Conservation (phyloP, 2,329 filamentous ascomycete species). For the Colletotrichum falcatum region DNA sequence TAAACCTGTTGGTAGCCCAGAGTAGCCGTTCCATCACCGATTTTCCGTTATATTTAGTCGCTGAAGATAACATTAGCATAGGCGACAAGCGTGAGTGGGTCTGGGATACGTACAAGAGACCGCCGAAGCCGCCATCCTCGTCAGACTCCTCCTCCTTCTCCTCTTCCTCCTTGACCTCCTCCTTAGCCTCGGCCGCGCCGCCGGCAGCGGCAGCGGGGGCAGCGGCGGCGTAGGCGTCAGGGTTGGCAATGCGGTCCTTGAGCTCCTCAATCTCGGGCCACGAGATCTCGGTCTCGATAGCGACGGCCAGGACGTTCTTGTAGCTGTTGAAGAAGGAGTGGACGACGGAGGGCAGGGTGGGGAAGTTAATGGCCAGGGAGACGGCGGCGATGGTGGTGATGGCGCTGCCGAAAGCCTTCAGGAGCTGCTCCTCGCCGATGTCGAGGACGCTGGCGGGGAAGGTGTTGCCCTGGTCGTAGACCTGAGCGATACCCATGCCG, state of each 20-base stretch:
- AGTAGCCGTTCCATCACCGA: constrained; percentile 56
- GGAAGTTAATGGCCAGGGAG: constrained; percentile 94
- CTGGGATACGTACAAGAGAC: constrained; percentile 73
- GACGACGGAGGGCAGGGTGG: constrained; percentile 94
- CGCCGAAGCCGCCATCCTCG: constrained; percentile 79
- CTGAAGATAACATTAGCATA: constrained; percentile 58
- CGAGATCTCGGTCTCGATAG: constrained; percentile 88
- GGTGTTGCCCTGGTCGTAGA: constrained; percentile 97
- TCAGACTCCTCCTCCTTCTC: constrained; percentile 76
- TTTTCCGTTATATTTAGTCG: constrained; percentile 62
- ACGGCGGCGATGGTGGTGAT: constrained; percentile 89
- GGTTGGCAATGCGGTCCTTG: constrained; percentile 99
- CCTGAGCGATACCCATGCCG: constrained; percentile 95
- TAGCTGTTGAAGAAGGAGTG: constrained; percentile 97
- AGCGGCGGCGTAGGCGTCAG: constrained; percentile 90
- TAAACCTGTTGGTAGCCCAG: constrained; percentile 58
- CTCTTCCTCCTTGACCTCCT: constrained; percentile 74
- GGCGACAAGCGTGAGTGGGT: neutral
- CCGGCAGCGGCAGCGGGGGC: constrained; percentile 76
- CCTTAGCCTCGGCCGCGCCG: constrained; percentile 63
- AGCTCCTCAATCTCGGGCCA: constrained; percentile 97
- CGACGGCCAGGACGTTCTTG: constrained; percentile 95
- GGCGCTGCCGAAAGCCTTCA: constrained; percentile 83
- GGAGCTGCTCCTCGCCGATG: constrained; percentile 93
- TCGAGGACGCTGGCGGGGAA: constrained; percentile 90